Base-by-base conservation (phyloP, 768 basidiomycete species). In the Strobilomyces confusus region DNA sequence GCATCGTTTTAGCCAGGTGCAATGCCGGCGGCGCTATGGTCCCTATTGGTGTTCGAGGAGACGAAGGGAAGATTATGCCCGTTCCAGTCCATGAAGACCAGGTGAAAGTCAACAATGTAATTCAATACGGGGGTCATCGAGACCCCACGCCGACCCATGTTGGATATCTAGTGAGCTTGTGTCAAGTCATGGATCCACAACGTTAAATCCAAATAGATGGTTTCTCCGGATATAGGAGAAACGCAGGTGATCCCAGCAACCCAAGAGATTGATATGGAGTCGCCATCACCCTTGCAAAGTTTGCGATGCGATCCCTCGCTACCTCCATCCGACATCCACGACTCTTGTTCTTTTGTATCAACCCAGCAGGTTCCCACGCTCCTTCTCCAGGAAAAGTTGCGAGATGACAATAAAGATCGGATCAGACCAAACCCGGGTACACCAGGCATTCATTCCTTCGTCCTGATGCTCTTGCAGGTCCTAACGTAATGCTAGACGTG, bases 31-130 rank as follows among this genome's bases (percentile, higher is more conserved):
- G 49, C 19, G 51, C 51, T 12, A 59, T 64, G 51, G 64, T 70
- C 25, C 85, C 84, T 3, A 66, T 85, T 25, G 88, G 88, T 12
- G 58, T 87, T 13, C 73, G 83, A 55, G 79, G 78, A 57, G 73
- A 78, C 20, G 74, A 75, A 17, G 87, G 87, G 4, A 58, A 64
- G 1, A 79, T 89, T 40, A 71, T 77, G n/a, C 74, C 80, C 7
- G 69, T 69, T 43, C 70, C 71, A n/a, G 54, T 57, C 17, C 69
- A 63, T 17, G 58, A 60, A 30, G 52, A 56, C 23, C 47, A 52
- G 25, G 42, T 38, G 14, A 53, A 54, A 25, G 38, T 52, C 25
- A 38, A 46, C 20, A 44, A 42, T 29, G 29, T 56, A 9, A 52
- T 57, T 22, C 74, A 76, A 49, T 85, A 81, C 46, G 71, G 71